Conservation (phyloP, 305 asterid genomes). For the Rubia balearica region DNA sequence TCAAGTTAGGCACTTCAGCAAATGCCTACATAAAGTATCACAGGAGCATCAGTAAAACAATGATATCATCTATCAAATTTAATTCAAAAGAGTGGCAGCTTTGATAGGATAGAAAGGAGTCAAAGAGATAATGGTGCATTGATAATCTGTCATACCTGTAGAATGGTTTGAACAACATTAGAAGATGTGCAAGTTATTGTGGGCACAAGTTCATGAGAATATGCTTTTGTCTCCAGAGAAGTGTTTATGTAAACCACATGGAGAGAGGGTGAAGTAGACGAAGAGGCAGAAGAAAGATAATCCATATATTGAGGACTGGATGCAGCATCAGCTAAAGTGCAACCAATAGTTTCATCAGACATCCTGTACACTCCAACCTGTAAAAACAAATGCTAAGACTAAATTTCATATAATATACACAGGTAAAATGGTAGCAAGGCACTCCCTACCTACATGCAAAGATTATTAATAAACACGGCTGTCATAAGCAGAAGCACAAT, state of each 20-base stretch:
- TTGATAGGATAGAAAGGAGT: conserved; percentile 6
- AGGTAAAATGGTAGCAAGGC: neutral
- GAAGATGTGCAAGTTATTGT: conserved; percentile 97
- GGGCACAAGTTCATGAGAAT: conserved; percentile 88
- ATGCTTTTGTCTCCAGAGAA: conserved; percentile 89
- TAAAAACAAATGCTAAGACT: conserved; percentile 1
- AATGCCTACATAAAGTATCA: conserved; percentile 54
- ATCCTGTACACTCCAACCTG: conserved; percentile 96
- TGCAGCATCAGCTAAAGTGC: conserved; percentile 98
- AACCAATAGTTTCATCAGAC: conserved; percentile 79
- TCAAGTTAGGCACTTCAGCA: conserved; percentile 63
- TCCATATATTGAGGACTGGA: conserved; percentile 76
- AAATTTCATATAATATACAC: conserved; percentile 1
- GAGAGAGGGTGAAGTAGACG: conserved; percentile 61
- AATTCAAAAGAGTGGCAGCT: neutral
- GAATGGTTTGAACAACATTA: conserved; percentile 79
- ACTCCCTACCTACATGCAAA: neutral
- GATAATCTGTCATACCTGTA: conserved; percentile 51
- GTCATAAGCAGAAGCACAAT: neutral
- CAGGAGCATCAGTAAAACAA: conserved; percentile 12
- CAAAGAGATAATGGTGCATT: neutral
- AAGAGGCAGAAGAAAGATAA: conserved; percentile 63
- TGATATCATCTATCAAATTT: neutral
- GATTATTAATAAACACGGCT: neutral
- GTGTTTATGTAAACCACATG: conserved; percentile 95